Evolutionary conservation across 176 grass and related monocot species (phyloP), one percentile per base, ranked within the genome.

Genomic region (Bothriochloa decipiens): DNA sequence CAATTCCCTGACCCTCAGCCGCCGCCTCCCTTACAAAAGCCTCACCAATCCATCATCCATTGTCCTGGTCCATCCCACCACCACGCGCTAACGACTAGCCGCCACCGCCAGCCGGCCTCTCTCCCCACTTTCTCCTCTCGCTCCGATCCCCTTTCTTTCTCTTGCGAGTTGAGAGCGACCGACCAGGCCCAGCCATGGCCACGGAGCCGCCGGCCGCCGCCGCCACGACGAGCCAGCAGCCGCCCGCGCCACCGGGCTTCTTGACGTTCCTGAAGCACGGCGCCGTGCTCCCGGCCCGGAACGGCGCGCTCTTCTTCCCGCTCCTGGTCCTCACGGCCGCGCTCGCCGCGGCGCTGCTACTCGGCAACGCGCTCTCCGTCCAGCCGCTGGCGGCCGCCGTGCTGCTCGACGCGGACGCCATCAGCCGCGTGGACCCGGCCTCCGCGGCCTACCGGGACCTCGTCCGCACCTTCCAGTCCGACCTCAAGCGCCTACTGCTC

Each of bases 351-450:
- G 72, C 82, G 65, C 77, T 88, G 61, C 68, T 90, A 82, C 50
- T 89, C 27, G 35, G 77, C 66, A 90, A 88, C 82, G 60, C 78
- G 3, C 49, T 84, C 68, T 85, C 85, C 82, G 68, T 93, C 58
- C 88, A 90, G 50, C 88, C 85, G 10, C 82, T 87, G 10, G 70
- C 85, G 0, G 78, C 84, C 11, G 77, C 81, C 57, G 42, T 65
- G 57, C 78, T 81, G 8, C 16, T 60, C 27, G 77, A 87, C 68
- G 73, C 73, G 14, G 41, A 72, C 18, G 91, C 81, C 55, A 39
- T 93, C 47, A 13, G 63, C 50, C 32, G 41, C 41, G 49, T 82
- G 20, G 76, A 85, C 68, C 84, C 73, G 73, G 60, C 60, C 8
- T 70, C 49, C 71, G 85, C 81, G 12, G 65, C 50, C 0, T 91